Evolutionary conservation across 169 alveolate genomes (phyloP).

Genomic region (Perkinsus olseni): DNA sequence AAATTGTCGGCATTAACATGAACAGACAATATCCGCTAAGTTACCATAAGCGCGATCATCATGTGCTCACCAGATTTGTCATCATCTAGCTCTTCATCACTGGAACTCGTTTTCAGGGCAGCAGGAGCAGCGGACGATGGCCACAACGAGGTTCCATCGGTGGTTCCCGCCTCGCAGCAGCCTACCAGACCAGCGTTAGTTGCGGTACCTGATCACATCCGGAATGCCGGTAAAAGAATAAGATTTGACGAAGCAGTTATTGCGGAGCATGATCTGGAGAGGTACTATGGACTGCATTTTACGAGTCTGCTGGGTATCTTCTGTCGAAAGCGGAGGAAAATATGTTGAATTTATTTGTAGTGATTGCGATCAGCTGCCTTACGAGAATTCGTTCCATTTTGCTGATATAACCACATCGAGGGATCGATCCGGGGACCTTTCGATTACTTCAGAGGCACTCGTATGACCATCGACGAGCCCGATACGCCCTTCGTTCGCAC

Average conservation of each 20-base stretch:
- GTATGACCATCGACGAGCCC: background rate
- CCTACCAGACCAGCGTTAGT: background rate
- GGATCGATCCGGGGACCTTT: background rate
- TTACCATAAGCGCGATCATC: too few species aligned
- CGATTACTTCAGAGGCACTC: background rate
- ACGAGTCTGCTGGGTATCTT: too few species aligned
- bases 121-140: background rate
- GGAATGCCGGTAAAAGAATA: background rate
- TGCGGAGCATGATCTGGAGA: background rate
- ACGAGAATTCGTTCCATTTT: background rate
- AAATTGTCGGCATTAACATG: too few species aligned
- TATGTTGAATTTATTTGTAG: too few species aligned
- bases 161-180: background rate
- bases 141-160: background rate
- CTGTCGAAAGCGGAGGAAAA: too few species aligned
- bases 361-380: too few species aligned
- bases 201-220: background rate
- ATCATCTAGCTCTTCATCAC: too few species aligned
- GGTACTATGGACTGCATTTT: background rate
- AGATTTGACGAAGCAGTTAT: background rate
- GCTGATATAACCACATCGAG: background rate
- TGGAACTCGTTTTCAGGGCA: background rate
- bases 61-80: too few species aligned
- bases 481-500: background rate
- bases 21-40: too few species aligned